phyloP scores from a whole-genome alignment of 2,329 filamentous ascomycete species.

The Talaromyces piceae region DNA sequence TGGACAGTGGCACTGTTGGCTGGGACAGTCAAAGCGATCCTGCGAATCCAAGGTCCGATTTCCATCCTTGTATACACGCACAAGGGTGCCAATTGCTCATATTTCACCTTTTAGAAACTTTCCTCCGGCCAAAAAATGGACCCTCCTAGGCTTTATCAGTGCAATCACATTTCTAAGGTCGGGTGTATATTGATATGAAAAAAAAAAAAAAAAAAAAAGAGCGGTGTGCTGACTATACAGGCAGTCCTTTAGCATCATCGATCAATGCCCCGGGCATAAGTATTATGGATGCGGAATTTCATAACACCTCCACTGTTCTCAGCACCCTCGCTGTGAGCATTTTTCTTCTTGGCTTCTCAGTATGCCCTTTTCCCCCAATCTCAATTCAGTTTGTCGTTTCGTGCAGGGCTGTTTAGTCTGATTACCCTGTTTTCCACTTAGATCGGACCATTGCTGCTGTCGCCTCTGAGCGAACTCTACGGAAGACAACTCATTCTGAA shows the following conservation, averaged over 20 bases:
- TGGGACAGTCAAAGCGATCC: conserved; percentile 5
- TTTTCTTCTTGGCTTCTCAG: conserved; percentile 4
- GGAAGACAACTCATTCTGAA: conserved; percentile 56
- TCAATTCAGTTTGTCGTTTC: not conserved
- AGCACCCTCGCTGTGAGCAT: conserved; percentile 1
- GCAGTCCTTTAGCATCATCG: conserved; percentile 3
- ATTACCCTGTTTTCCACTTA: not conserved
- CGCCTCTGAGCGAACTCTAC: conserved; percentile 53
- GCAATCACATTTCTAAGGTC: conserved; percentile 8
- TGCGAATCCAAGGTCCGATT: conserved; percentile 3
- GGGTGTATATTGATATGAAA: not conserved
- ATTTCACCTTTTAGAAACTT: not conserved
- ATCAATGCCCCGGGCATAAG: conserved; percentile 1
- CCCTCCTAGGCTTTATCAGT: not conserved
- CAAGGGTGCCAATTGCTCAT: too few species aligned
- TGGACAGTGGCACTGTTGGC: conserved; percentile 1
- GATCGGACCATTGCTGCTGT: conserved; percentile 50
- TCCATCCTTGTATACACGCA: too few species aligned
- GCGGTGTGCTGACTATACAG: not conserved
- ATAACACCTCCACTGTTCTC: conserved; percentile 2
- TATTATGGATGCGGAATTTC: not conserved
- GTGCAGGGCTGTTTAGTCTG: not conserved
- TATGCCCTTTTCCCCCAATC: not conserved
- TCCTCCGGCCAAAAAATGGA: not conserved
- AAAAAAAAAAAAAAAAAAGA: not conserved